phyloP scores from a whole-genome alignment of 1,284 basidiomycete genomes.

The Ganoderma resinaceum region DNA sequence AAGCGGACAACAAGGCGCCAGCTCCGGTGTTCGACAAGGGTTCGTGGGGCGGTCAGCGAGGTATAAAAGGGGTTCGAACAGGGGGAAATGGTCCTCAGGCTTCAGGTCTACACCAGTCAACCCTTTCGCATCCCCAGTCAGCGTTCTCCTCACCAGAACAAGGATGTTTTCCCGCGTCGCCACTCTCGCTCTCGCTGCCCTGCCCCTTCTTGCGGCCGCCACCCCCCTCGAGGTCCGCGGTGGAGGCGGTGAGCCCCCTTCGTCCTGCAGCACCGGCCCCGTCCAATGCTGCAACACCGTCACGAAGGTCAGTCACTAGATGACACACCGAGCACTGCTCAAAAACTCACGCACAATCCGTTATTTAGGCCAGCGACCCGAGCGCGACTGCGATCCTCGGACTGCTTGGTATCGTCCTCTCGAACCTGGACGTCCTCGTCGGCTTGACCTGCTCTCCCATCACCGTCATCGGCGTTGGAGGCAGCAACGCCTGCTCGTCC shows the following conservation, averaged over 20 bases:
- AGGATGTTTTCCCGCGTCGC: conserved; percentile 28
- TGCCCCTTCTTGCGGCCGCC: conserved; percentile 40
- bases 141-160: not conserved
- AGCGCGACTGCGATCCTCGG: conserved; percentile 15
- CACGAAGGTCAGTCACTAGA: conserved; percentile 22
- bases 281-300: conserved; percentile 36
- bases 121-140: conserved; percentile 3
- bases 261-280: conserved; percentile 30
- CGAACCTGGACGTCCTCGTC: conserved; percentile 26
- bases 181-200: conserved; percentile 28
- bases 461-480: conserved; percentile 28
- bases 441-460: conserved; percentile 36
- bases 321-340: not conserved
- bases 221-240: conserved; percentile 30
- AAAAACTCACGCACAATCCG: not conserved
- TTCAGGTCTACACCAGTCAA: conserved; percentile 17
- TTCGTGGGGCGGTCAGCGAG: not conserved
- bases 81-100: conserved; percentile 5
- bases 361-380: conserved; percentile 7
- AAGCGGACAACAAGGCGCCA: not conserved
- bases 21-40: not conserved
- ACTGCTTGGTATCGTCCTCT: conserved; percentile 31
- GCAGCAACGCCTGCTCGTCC: conserved; percentile 21
- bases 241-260: conserved; percentile 8
- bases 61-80: conserved; percentile 11